These are phyloP conservation scores for Arthroderma uncinatum DNA, from an alignment of 2,329 filamentous ascomycete species.

Conservation along the genomic window DNA sequence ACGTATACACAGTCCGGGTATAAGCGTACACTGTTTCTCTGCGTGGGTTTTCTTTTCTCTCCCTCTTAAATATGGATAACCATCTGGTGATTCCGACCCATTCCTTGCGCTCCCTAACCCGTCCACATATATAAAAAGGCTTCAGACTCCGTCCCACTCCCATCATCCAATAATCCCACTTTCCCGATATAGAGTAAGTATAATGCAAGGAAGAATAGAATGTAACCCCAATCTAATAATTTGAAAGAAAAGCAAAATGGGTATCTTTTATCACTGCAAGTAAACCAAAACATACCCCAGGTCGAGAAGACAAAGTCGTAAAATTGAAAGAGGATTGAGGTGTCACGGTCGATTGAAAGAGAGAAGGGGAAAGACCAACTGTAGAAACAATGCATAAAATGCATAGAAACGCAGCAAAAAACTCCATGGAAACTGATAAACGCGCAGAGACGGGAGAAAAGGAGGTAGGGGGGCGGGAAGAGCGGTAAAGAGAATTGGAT, in stretches of 20 bases:
- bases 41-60: background rate
- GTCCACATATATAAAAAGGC: background rate
- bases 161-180: background rate
- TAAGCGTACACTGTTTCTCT: background rate
- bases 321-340: background rate
- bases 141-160: background rate
- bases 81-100: background rate
- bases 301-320: background rate
- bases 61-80: background rate
- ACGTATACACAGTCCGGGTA: background rate
- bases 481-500: background rate
- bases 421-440: background rate
- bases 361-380: background rate
- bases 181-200: background rate
- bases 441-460: background rate
- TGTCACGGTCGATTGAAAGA: background rate
- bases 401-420: background rate
- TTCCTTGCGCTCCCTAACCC: background rate
- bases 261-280: slow-evolving; percentile 5
- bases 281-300: slow-evolving; percentile 3
- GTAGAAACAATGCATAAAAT: background rate
- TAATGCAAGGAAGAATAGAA: background rate
- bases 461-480: background rate
- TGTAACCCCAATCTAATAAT: slow-evolving; percentile 4
- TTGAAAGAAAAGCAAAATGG: slow-evolving; percentile 1